Evolutionary conservation across 768 basidiomycete species (phyloP).

Genomic region (Hericium erinaceus): DNA sequence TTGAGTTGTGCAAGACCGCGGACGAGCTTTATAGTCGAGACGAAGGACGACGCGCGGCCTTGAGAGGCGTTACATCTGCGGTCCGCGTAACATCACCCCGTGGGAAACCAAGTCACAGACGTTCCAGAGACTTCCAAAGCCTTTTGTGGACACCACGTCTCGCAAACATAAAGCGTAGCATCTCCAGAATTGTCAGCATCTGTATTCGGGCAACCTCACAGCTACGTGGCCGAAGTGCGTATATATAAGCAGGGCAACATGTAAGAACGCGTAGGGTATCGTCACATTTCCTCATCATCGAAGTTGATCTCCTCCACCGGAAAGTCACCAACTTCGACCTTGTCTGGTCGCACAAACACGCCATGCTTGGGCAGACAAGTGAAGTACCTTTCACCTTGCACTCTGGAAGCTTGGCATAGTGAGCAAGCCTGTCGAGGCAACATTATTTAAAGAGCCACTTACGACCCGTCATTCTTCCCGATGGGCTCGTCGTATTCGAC

Average conservation of each 20-base stretch:
- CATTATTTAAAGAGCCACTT: background rate
- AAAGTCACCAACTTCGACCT: slow-evolving; percentile 76
- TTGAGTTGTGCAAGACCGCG: background rate
- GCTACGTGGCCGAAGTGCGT: too few species aligned
- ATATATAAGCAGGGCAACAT: too few species aligned
- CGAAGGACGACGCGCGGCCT: background rate
- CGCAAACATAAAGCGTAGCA: too few species aligned
- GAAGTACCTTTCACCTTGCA: slow-evolving; percentile 84
- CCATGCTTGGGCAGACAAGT: slow-evolving; percentile 69
- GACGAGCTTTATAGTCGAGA: background rate
- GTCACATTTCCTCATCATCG: background rate
- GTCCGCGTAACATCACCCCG: background rate
- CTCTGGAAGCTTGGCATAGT: slow-evolving; percentile 32
- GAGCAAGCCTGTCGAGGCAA: background rate
- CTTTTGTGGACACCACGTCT: too few species aligned
- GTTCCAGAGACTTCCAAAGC: background rate
- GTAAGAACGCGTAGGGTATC: background rate
- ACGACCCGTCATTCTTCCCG: slow-evolving; percentile 82
- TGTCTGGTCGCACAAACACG: slow-evolving; percentile 80
- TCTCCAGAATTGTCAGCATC: too few species aligned
- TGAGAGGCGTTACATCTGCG: background rate
- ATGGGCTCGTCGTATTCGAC: slow-evolving; percentile 93
- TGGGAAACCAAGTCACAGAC: background rate
- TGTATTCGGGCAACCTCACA: too few species aligned
- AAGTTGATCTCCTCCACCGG: slow-evolving; percentile 57